Conservation (phyloP, 306 rosid genomes). For the Rosa chinensis region DNA sequence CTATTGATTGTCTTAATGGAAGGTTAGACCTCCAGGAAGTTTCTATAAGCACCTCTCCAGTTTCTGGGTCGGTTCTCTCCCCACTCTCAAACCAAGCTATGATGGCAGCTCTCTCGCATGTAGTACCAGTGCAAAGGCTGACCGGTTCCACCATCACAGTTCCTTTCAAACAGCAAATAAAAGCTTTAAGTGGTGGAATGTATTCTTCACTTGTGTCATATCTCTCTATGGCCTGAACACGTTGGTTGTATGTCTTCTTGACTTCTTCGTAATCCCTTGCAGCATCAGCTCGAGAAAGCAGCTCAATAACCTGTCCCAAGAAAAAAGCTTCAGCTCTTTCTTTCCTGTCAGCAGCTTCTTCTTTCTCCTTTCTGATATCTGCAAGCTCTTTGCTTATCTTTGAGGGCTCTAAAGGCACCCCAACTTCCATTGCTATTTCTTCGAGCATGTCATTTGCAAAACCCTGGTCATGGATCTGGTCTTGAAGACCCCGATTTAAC, state of each 20-base stretch:
- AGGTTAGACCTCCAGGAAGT: slow-evolving; percentile 55
- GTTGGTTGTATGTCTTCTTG: slow-evolving; percentile 58
- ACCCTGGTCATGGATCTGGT: slow-evolving; percentile 67
- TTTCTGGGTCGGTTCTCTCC: slow-evolving; percentile 55
- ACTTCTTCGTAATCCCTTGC: slow-evolving; percentile 82
- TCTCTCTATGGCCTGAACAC: slow-evolving; percentile 59
- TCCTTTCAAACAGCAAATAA: slow-evolving; percentile 49
- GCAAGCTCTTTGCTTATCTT: slow-evolving; percentile 80
- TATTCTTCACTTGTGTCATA: slow-evolving; percentile 51
- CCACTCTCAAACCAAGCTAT: slow-evolving; percentile 55
- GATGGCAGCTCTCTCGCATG: slow-evolving; percentile 81
- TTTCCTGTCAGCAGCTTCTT: slow-evolving; percentile 67
- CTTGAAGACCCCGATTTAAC: slow-evolving; percentile 61
- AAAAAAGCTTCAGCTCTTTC: slow-evolving; percentile 69
- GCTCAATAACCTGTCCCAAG: slow-evolving; percentile 71
- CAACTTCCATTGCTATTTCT: slow-evolving; percentile 73
- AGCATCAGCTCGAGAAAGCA: slow-evolving; percentile 84
- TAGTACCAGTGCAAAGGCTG: slow-evolving; percentile 83
- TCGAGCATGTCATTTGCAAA: slow-evolving; percentile 74
- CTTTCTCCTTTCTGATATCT: slow-evolving; percentile 69
- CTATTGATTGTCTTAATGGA: slow-evolving; percentile 70
- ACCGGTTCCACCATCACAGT: slow-evolving; percentile 85
- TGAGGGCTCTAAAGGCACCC: slow-evolving; percentile 80
- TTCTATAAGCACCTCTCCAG: slow-evolving; percentile 61
- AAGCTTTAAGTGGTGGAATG: slow-evolving; percentile 60